A percentile compares a stretch with the other conserved stretches of the same genome.
Conservation (phyloP, 164 flowering plant genomes). For the Umbilicus rupestris region DNA sequence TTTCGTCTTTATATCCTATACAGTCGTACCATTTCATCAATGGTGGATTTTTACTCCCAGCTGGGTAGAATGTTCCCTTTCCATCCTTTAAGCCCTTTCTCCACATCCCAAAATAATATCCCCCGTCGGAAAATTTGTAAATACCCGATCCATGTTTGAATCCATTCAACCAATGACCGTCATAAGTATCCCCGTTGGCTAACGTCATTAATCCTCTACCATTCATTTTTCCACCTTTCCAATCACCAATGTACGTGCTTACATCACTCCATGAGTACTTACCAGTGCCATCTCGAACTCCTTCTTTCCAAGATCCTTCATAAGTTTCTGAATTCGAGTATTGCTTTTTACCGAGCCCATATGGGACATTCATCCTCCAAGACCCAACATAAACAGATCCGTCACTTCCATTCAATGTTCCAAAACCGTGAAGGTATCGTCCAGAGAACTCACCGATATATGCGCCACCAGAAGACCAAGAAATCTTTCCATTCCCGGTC, state of each 20-base stretch:
- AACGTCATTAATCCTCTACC: conserved; percentile 88
- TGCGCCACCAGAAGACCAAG: conserved; percentile 61
- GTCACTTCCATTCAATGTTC: conserved; percentile 40
- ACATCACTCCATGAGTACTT: conserved; percentile 63
- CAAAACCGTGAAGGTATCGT: conserved; percentile 71
- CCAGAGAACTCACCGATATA: conserved; percentile 86
- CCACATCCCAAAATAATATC: conserved; percentile 89
- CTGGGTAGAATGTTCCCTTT: conserved; percentile 69
- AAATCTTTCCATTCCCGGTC: conserved; percentile 65
- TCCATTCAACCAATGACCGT: conserved; percentile 84
- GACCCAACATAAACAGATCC: conserved; percentile 55
- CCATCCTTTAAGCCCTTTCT: conserved; percentile 83
- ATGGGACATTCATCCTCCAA: conserved; percentile 75
- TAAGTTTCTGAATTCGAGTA: conserved; percentile 63
- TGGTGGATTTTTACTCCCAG: conserved; percentile 51
- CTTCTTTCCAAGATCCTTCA: conserved; percentile 95
- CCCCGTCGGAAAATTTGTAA: conserved; percentile 67
- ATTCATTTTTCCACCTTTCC: conserved; percentile 81
- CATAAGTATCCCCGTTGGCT: conserved; percentile 71
- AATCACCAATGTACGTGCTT: conserved; percentile 62
- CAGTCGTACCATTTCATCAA: conserved; percentile 28
- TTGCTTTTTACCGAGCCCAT: conserved; percentile 69
- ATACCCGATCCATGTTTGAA: conserved; percentile 69
- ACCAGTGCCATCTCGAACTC: conserved; percentile 70
- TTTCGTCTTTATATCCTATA: conserved; percentile 18